Conservation (phyloP, 2,329 filamentous ascomycete genomes). For the Tolypocladium paradoxum region DNA sequence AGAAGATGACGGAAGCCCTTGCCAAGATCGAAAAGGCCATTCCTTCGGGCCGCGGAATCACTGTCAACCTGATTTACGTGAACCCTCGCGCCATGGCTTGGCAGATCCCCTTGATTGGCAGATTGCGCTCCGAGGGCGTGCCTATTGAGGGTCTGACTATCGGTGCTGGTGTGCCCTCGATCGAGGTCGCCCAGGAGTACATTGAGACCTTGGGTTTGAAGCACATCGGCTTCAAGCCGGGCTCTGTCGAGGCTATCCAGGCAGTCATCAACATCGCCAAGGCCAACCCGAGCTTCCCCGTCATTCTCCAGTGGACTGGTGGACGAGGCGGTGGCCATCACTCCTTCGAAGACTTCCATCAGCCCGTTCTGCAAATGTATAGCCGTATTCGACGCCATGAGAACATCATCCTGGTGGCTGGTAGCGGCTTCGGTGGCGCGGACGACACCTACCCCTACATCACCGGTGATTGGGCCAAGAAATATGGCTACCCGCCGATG, state of each 20-base stretch:
- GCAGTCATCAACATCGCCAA: conserved; percentile 86
- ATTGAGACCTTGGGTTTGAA: conserved; percentile 87
- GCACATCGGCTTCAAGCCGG: conserved; percentile 91
- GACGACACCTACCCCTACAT: conserved; percentile 90
- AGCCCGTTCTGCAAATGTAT: conserved; percentile 86
- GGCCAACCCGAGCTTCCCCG: conserved; percentile 87
- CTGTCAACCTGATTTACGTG: conserved; percentile 84
- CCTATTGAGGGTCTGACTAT: conserved; percentile 89
- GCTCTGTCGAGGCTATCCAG: conserved; percentile 80
- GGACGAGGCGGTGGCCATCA: conserved; percentile 90
- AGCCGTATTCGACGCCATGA: conserved; percentile 72
- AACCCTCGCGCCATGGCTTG: conserved; percentile 82
- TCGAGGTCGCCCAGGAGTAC: conserved; percentile 87
- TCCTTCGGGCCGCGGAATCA: conserved; percentile 76
- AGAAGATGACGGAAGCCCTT: conserved; percentile 73
- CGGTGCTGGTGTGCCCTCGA: conserved; percentile 84
- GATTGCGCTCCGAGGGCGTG: conserved; percentile 72
- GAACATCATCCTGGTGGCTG: conserved; percentile 82
- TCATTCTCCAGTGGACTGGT: conserved; percentile 90
- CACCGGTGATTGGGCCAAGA: conserved; percentile 78
- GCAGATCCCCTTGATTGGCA: conserved; percentile 78
- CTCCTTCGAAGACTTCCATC: conserved; percentile 91
- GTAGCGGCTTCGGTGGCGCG: conserved; percentile 82
- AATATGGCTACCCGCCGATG: conserved; percentile 83
- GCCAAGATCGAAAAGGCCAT: conserved; percentile 77